phyloP scores from a whole-genome alignment of 805 yeast genomes.

The Metschnikowia similis region DNA sequence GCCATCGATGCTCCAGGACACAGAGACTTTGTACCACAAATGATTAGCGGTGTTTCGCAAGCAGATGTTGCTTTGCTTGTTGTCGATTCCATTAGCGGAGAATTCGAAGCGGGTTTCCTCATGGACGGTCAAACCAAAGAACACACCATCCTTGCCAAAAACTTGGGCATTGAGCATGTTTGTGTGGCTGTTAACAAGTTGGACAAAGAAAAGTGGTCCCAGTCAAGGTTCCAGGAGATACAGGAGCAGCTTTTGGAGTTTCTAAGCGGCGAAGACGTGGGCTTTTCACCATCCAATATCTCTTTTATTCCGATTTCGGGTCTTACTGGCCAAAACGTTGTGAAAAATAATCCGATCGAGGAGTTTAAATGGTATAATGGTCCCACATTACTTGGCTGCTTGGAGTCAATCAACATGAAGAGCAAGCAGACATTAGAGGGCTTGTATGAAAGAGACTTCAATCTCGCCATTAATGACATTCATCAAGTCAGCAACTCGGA shows the following conservation, averaged over 20 bases:
- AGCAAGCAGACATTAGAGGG: slow-evolving; percentile 3
- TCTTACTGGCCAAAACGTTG: slow-evolving; percentile 61
- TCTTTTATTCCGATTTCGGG: slow-evolving; percentile 69
- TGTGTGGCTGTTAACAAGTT: slow-evolving; percentile 68
- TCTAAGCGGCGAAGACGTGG: slow-evolving; percentile 46
- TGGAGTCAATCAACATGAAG: slow-evolving; percentile 29
- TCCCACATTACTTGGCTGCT: slow-evolving; percentile 37
- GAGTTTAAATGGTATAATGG: slow-evolving; percentile 47
- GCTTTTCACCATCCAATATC: slow-evolving; percentile 41
- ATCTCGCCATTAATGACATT: slow-evolving; percentile 62
- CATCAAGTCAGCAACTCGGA: slow-evolving; percentile 45
- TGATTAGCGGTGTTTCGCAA: slow-evolving; percentile 79
- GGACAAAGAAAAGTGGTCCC: slow-evolving; percentile 58
- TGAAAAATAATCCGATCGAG: slow-evolving; percentile 31
- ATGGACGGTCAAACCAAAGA: slow-evolving; percentile 76
- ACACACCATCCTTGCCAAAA: slow-evolving; percentile 65
- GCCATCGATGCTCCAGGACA: slow-evolving; percentile 87
- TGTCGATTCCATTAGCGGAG: slow-evolving; percentile 60
- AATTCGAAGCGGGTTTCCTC: slow-evolving; percentile 66
- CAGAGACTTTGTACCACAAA: slow-evolving; percentile 75
- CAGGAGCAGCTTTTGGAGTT: slow-evolving; percentile 45
- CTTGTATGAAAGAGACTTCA: slow-evolving; percentile 35
- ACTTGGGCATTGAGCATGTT: slow-evolving; percentile 58
- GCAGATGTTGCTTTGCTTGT: slow-evolving; percentile 74
- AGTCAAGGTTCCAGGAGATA: slow-evolving; percentile 50